phyloP scores from a whole-genome alignment of 1,284 basidiomycete genomes.

The Austroboletus novae-zelandiae region DNA sequence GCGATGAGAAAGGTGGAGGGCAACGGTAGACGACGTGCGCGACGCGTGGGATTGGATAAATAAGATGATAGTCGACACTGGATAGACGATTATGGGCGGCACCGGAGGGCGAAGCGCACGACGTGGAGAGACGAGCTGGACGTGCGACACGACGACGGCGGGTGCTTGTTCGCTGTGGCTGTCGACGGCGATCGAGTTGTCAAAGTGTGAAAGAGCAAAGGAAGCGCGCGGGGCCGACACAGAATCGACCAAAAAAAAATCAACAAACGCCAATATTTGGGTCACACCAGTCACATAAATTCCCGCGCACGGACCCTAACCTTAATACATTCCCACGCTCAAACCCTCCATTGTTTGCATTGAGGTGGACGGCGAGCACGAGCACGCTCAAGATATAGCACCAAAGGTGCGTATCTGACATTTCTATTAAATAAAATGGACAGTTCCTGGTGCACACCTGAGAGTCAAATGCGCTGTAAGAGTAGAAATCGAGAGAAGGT shows the following conservation, averaged over 20 bases:
- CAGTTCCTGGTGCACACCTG: background rate
- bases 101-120: slow-evolving; percentile 22
- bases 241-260: slow-evolving; percentile 40
- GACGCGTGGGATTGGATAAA: slow-evolving; percentile 39
- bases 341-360: slow-evolving; percentile 18
- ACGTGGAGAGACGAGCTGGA: slow-evolving; percentile 22
- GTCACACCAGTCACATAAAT: slow-evolving; percentile 34
- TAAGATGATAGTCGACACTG: slow-evolving; percentile 19
- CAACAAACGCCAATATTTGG: slow-evolving; percentile 41
- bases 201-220: slow-evolving; percentile 43
- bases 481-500: background rate
- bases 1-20: slow-evolving; percentile 12
- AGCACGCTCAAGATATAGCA: background rate
- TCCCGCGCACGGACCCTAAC: slow-evolving; percentile 45
- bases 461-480: background rate
- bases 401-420: background rate
- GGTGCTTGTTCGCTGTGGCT: slow-evolving; percentile 30
- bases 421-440: background rate
- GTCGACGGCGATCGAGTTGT: slow-evolving; percentile 39
- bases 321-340: slow-evolving; percentile 34
- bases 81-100: slow-evolving; percentile 17
- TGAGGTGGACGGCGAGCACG: slow-evolving; percentile 3
- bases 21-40: slow-evolving; percentile 33
- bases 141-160: slow-evolving; percentile 33
- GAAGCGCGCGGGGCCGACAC: slow-evolving; percentile 46